Percentiles rank a stretch among this genome's conserved stretches.
phyloP scores from a whole-genome alignment of 2,329 filamentous ascomycete species.

The Talaromyces sp. region DNA sequence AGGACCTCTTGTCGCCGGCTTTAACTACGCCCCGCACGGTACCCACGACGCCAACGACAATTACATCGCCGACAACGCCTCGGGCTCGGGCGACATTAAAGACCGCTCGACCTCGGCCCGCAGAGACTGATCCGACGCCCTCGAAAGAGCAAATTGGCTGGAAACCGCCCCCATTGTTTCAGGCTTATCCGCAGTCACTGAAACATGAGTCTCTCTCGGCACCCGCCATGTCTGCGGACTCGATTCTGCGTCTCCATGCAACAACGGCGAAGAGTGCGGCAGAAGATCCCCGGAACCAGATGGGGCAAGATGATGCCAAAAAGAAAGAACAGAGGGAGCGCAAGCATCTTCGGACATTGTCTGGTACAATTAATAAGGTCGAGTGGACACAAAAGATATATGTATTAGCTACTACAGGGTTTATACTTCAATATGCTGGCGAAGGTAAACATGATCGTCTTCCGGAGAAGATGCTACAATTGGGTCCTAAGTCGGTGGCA shows the following conservation, averaged over 20 bases:
- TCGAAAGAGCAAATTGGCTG: constrained; percentile 47
- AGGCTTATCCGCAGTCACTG: constrained; percentile 82
- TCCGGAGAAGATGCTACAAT: constrained; percentile 51
- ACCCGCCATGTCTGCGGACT: constrained; percentile 68
- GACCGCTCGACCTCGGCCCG: constrained; percentile 23
- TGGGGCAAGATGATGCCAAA: constrained; percentile 25
- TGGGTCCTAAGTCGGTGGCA: constrained; percentile 50
- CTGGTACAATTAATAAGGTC: constrained; percentile 41
- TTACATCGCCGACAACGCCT: constrained; percentile 28
- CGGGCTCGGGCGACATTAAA: constrained; percentile 23
- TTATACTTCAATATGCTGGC: constrained; percentile 50
- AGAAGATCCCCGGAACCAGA: constrained; percentile 14
- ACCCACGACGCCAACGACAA: constrained; percentile 25
- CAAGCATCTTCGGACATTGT: constrained; percentile 40
- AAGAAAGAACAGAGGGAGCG: constrained; percentile 40
- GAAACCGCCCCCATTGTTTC: constrained; percentile 77
- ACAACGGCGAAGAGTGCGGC: constrained; percentile 26
- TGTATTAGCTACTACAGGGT: constrained; percentile 48
- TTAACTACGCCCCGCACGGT: constrained; percentile 31
- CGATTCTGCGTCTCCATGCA: constrained; percentile 62
- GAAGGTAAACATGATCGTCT: constrained; percentile 49
- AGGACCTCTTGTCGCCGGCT: constrained; percentile 29
- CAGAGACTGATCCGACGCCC: constrained; percentile 24
- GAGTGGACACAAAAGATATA: constrained; percentile 51
- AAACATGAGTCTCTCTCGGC: constrained; percentile 73